phyloP scores from a whole-genome alignment of 768 basidiomycete species.

The Tulasnella sp. region DNA sequence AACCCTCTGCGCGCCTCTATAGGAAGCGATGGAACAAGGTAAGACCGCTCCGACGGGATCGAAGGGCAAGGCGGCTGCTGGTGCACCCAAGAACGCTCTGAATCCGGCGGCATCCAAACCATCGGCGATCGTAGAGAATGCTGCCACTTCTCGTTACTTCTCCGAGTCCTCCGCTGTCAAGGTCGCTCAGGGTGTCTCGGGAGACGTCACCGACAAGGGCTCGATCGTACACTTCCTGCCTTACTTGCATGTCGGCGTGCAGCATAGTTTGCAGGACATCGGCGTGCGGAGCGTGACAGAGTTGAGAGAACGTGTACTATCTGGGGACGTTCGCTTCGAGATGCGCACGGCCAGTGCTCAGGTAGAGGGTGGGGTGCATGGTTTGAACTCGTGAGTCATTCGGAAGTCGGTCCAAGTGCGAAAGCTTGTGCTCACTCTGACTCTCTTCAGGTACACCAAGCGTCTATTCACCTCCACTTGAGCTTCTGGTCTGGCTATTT shows the following conservation, averaged over 20 bases:
- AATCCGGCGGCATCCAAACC: conserved; percentile 17
- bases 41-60: conserved; percentile 41
- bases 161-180: conserved; percentile 89
- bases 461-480: conserved; percentile 40
- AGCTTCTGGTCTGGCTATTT: background rate
- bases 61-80: conserved; percentile 29
- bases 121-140: conserved; percentile 62
- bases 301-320: conserved; percentile 60
- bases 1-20: background rate
- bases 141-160: conserved; percentile 94
- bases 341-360: conserved; percentile 92
- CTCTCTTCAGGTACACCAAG: conserved; percentile 52
- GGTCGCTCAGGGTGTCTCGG: conserved; percentile 94
- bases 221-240: conserved; percentile 90
- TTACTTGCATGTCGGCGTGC: conserved; percentile 73
- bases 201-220: conserved; percentile 97
- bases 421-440: background rate
- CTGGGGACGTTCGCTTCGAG: conserved; percentile 79
- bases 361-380: conserved; percentile 93
- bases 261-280: conserved; percentile 93
- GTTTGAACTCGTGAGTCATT: conserved; percentile 78
- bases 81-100: conserved; percentile 31
- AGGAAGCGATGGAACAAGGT: conserved; percentile 85
- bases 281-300: conserved; percentile 67
- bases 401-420: background rate